Base-by-base conservation (phyloP, 192 early-diverging fungal species). In the Backusella parvicylindrica region DNA sequence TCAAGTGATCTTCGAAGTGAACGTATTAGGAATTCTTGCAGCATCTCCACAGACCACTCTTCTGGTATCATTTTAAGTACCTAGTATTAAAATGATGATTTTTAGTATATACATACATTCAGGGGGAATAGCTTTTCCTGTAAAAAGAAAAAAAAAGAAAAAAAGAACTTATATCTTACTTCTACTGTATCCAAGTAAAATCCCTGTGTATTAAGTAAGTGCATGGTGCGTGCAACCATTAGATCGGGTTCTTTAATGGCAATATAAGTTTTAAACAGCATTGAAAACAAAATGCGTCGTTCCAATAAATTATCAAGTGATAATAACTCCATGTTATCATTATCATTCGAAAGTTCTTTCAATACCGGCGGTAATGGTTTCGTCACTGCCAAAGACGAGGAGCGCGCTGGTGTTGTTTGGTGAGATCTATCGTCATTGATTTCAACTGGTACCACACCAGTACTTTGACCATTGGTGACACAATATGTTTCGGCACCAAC, bases 401-500 rank as follows among this genome's bases (percentile, higher is more conserved):
- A 50, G 16, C 67, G 33, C 40, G 71, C 33, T 3, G 26, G 36
- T 38, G 40, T 31, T 30, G 38, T 30, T 12, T 68, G 50, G 1
- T 32, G 18, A 23, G 65, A 23, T 28, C 35, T 11, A 35, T 72
- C 26, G 11, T 76, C 68, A 33, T 21, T 13, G 31, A 32, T 53
- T 15, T 69, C 33, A 16, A 15, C 33, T 9, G 63, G 68, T 11
- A 75, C 56, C 21, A 36, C 53, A 6, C 84, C 72, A 53, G 76
- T 75, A 73, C 81, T 77, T 32, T 80, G 53, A 26, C 88, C 88
- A 64, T 75, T 78, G 21, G 84, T 84, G 11, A 86, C 75, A 68
- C 88, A 89, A 65, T 84, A 86, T 30, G 80, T 77, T 64, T 89
- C 88, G 16, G 82, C 86, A 35, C 84, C 88, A 35, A 81, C 71